Evolutionary conservation across 2,329 filamentous ascomycete species (phyloP), one percentile per base, ranked within the genome.

Genomic region (Botrytis pseudocinerea): DNA sequence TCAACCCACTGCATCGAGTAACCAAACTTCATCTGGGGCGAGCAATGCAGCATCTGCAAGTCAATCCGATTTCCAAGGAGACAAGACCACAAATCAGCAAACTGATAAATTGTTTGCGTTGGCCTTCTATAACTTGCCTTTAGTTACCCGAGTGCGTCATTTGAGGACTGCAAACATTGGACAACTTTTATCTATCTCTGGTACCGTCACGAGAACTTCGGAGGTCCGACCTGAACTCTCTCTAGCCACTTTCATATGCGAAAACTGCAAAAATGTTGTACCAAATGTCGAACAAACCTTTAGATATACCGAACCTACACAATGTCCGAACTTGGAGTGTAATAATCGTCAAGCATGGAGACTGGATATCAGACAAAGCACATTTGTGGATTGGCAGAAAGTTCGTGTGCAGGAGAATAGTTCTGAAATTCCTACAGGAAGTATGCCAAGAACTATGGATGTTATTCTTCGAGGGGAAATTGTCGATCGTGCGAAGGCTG

Each of bases 301-400:
- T 85, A 91, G 94, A 80, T 99, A 98, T 83, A 98, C 95, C 0
- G 96, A 99, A 81, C 96, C 96, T 0, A 95, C 94, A 5, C 94
- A 98, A 84, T 99, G 96, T 78, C 95, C 96, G 16, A 98, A 98
- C 80, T 82, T 85, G 40, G 92, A 88, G 10, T 99, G 96, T 82
- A 91, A 91, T 78, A 99, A 99, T 84, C 91, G 96, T 40, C 85
- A 91, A 73, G 94, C 93, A n/a, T 99, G 96, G 96, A 91, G 94
- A 77, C 85, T 99, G n/a, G 95, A 99, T 79, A 98, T 99, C 79
- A 89, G 94, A 61, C 95, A 97, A 82, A 98, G 95, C 82, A 98
- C 95, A 0, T 99, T 99, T 81, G 93, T 99, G 75, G 96, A 99
- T 84, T 99, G 96, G 96, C 96, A 99, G 82, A 98, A 98, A 82